Percentiles rank a stretch among this genome's conserved stretches.
Evolutionary conservation across 768 basidiomycete species (phyloP).

Genomic region (Mycena pura): DNA sequence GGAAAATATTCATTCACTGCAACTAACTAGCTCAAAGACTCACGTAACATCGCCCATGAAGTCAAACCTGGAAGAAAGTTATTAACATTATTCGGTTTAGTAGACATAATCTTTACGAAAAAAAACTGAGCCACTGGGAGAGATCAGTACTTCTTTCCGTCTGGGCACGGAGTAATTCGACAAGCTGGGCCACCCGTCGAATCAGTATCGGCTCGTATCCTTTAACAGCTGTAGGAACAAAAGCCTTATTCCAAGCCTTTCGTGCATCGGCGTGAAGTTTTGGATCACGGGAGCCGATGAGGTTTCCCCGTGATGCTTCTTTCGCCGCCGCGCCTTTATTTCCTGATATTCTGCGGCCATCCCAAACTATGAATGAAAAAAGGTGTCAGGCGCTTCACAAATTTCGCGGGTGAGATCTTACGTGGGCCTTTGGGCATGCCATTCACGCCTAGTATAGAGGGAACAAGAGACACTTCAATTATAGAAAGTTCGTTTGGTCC

Average conservation of each 20-base stretch:
- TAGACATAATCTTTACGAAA: background rate
- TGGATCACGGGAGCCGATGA: constrained; percentile 41
- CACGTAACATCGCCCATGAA: constrained; percentile 21
- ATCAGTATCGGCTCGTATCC: constrained; percentile 15
- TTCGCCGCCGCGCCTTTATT: constrained; percentile 10
- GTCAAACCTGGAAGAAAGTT: background rate
- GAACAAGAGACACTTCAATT: constrained; percentile 39
- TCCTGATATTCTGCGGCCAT: constrained; percentile 28
- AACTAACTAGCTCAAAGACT: background rate
- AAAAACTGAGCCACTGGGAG: constrained; percentile 17
- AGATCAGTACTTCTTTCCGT: background rate
- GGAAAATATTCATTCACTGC: background rate
- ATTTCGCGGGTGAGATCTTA: constrained; percentile 27
- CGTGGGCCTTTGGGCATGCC: constrained; percentile 51
- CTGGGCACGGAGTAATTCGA: background rate
- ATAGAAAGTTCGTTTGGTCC: constrained; percentile 58
- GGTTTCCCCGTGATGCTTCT: constrained; percentile 16
- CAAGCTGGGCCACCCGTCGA: constrained; percentile 15
- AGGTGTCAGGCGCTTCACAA: background rate
- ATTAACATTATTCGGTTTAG: background rate
- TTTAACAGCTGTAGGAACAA: constrained; percentile 7
- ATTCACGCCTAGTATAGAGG: constrained; percentile 40
- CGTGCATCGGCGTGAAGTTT: constrained; percentile 43
- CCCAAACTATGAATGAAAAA: constrained; percentile 35
- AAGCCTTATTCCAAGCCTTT: constrained; percentile 22